phyloP scores from a whole-genome alignment of 768 basidiomycete species.

The Lactarius deliciosus region DNA sequence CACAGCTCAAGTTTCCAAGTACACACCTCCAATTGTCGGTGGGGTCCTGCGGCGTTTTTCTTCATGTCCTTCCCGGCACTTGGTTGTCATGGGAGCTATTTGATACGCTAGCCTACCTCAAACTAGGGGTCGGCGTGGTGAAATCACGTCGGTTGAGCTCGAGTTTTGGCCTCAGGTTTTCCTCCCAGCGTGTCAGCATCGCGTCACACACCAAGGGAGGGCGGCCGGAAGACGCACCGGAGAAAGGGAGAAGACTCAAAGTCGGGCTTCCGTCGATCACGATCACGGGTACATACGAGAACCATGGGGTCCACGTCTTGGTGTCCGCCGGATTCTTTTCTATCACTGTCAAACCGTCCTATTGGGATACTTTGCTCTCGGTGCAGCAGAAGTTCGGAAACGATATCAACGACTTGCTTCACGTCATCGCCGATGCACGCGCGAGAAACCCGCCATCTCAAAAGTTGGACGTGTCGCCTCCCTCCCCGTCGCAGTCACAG shows the following conservation, averaged over 20 bases:
- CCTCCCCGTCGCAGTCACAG: conserved; percentile 22
- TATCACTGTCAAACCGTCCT: conserved; percentile 72
- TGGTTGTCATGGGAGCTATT: conserved; percentile 78
- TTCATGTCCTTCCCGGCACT: conserved; percentile 86
- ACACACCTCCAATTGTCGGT: conserved; percentile 57
- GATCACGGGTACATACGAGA: conserved; percentile 57
- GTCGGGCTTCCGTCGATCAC: conserved; percentile 66
- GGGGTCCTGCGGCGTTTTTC: conserved; percentile 52
- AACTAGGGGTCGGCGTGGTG: conserved; percentile 37
- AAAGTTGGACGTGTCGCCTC: not conserved
- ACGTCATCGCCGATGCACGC: conserved; percentile 63
- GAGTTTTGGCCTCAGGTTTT: conserved; percentile 64
- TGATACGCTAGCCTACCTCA: conserved; percentile 48
- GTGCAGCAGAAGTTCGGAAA: conserved; percentile 90
- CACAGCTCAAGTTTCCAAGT: conserved; percentile 22
- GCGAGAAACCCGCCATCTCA: conserved; percentile 31
- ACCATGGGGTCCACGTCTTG: conserved; percentile 49
- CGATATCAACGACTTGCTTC: conserved; percentile 80
- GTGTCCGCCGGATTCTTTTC: conserved; percentile 68
- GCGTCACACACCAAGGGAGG: conserved; percentile 44
- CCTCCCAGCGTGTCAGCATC: conserved; percentile 61
- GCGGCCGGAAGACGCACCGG: conserved; percentile 34
- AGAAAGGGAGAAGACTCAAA: conserved; percentile 51
- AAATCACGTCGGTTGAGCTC: conserved; percentile 38
- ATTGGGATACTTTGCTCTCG: conserved; percentile 79